phyloP scores from a whole-genome alignment of 2,329 filamentous ascomycete genomes.

The Fusarium sp. region DNA sequence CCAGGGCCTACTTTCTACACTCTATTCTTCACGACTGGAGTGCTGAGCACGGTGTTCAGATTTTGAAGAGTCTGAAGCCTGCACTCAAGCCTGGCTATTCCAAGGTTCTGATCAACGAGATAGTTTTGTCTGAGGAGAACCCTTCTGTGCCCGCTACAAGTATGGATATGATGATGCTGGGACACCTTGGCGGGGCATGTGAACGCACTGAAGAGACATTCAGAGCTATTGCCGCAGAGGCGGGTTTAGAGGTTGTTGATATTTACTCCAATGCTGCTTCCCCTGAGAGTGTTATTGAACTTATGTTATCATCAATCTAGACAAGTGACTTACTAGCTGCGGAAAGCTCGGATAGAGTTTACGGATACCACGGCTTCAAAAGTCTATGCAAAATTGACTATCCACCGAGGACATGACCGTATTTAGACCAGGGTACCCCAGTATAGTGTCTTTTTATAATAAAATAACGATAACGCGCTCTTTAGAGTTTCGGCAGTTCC shows the following conservation, averaged over 20 bases:
- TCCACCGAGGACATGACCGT: background rate
- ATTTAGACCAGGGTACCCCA: slow-evolving; percentile 3
- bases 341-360: slow-evolving; percentile 14
- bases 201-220: slow-evolving; percentile 23
- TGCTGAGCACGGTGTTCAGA: slow-evolving; percentile 47
- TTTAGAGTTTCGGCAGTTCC: slow-evolving; percentile 3
- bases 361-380: slow-evolving; percentile 4
- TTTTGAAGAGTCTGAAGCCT: slow-evolving; percentile 44
- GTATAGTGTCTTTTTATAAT: background rate
- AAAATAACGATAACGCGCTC: background rate
- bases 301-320: background rate
- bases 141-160: slow-evolving; percentile 14
- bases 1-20: slow-evolving; percentile 39
- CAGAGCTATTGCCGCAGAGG: background rate
- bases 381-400: background rate
- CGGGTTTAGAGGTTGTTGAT: slow-evolving; percentile 1
- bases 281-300: slow-evolving; percentile 27
- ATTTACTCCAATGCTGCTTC: slow-evolving; percentile 18
- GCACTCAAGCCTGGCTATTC: slow-evolving; percentile 44
- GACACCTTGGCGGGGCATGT: slow-evolving; percentile 12
- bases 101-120: slow-evolving; percentile 26
- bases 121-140: slow-evolving; percentile 20
- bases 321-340: background rate
- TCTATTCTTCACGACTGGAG: slow-evolving; percentile 52
- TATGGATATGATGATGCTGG: slow-evolving; percentile 35